Evolutionary conservation across 208 protist genomes (phyloP), one percentile per base, ranked within the genome.

Genomic region (Acanthamoeba triangularis): DNA sequence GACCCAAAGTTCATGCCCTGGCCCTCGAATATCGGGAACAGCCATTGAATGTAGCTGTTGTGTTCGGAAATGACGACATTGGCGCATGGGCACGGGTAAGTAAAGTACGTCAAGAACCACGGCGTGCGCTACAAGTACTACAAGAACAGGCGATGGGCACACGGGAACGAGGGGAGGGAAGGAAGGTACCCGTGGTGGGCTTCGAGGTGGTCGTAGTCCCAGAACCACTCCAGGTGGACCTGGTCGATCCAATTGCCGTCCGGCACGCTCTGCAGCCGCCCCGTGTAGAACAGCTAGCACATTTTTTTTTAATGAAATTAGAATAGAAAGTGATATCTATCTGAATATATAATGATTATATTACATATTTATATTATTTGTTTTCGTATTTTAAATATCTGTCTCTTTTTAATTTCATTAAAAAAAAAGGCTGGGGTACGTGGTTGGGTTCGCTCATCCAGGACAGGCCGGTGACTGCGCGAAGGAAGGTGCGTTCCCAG

Each of bases 1-100:
- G 85, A 91, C 18, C 85, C 59, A 72, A 91, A 91, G 56, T 91
- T 91, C 85, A 91, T 91, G 33, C 85, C 85, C 59, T 72, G 56
- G 30, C 85, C 59, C 54, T 91, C 85, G 37, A 91, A 91, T 10
- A 91, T 91, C 14, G 85, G 56, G 33, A 91, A 91, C 56, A 91
- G 56, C 85, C 85, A 91, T 56, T 91, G 85, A 33, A 91, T 91
- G 56, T 91, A 91, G 7, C 72, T 82, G 7, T 16, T 18, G 16
- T 16, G 16, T 59, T 7, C n/a, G n/a, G n/a, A n/a, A n/a, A n/a
- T n/a, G n/a, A n/a, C n/a, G n/a, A n/a, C n/a, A n/a, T n/a, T n/a
- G n/a, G 13, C 5, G 0, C 7, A 6, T 35, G 18, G 14, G 28
- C 3, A 0, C 1, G 16, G 10, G 18, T 33, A 25, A 0, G 61